Evolutionary conservation across 441 rosid genomes (phyloP), one percentile per base, ranked within the genome.

Genomic region (Eruca vesicaria): DNA sequence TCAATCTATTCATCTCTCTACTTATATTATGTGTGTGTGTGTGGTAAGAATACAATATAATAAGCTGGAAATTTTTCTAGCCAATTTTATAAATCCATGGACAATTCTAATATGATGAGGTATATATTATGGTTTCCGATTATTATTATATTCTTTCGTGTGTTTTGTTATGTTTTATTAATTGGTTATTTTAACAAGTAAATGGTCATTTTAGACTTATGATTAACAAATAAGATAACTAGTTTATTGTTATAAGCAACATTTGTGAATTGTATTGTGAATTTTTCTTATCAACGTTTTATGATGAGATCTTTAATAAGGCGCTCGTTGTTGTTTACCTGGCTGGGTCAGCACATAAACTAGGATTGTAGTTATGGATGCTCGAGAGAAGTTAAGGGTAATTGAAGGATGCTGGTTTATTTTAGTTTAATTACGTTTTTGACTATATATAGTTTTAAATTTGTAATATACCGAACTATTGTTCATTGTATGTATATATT

Each of bases 11-110:
- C 70, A 63, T 50, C 57, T 45, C 69, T 65, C 69, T 56, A 61
- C 15, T 73, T 63, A 64, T 87, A 81, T 84, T 83, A 64, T 79
- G 31, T 78, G 28, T 71, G 69, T 76, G 58, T 20, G 43, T 55
- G 57, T 18, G 68, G 58, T 72, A 52, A 43, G 45, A 33, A 29
- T 57, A 66, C 80, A 20, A 66, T 71, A 59, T 26, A 66, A 77
- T 77, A 72, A 33, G 76, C 76, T 63, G 63, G 48, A 23, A 23
- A 2, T 52, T 33, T 59, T 71, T 20, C 45, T 31, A 23, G 26
- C 74, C 50, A 33, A 60, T 35, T 26, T 58, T 66, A 35, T 59
- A 21, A 26, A 70, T 77, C 64, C 72, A 71, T 59, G 59, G 58
- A 66, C 68, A 67, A 38, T 67, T 60, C 36, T 38, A 19, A 28